These are phyloP conservation scores for Ogataea nitratoaversa DNA, from an alignment of 805 yeast genomes.

Conservation along the genomic window DNA sequence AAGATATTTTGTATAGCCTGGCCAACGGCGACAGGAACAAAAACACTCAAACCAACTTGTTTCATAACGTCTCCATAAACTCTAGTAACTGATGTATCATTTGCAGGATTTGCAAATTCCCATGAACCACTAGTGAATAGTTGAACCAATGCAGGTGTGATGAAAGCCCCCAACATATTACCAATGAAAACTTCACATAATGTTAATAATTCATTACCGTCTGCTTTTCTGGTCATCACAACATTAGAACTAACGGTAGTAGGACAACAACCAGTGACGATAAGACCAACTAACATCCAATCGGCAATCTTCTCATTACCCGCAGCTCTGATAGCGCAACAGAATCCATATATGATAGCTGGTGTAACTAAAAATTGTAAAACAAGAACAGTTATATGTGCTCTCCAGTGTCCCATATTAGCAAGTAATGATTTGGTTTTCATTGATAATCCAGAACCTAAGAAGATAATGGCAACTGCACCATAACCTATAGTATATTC, in stretches of 20 bases:
- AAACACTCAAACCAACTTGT: constrained; percentile 75
- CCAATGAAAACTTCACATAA: constrained; percentile 84
- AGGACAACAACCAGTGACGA: constrained; percentile 83
- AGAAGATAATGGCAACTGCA: constrained; percentile 81
- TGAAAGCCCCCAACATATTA: constrained; percentile 77
- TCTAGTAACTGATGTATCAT: constrained; percentile 45
- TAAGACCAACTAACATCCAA: constrained; percentile 77
- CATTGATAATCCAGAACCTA: constrained; percentile 79
- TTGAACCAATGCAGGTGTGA: constrained; percentile 82
- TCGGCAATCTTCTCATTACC: constrained; percentile 55
- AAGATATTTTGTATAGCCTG: constrained; percentile 71
- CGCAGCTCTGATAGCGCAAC: constrained; percentile 59
- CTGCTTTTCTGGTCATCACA: constrained; percentile 83
- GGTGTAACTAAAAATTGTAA: constrained; percentile 60
- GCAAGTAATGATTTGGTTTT: constrained; percentile 53
- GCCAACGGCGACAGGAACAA: constrained; percentile 85
- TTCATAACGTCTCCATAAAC: constrained; percentile 79
- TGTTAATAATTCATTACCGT: constrained; percentile 72
- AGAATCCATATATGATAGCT: constrained; percentile 60
- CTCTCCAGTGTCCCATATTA: constrained; percentile 77
- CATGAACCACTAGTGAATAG: constrained; percentile 59
- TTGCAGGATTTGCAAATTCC: constrained; percentile 77
- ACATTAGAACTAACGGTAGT: constrained; percentile 91
- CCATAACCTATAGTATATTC: constrained; percentile 79
- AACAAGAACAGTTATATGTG: constrained; percentile 65